Evolutionary conservation across 805 yeast genomes (phyloP).

Genomic region (Candida silvicultrix): DNA sequence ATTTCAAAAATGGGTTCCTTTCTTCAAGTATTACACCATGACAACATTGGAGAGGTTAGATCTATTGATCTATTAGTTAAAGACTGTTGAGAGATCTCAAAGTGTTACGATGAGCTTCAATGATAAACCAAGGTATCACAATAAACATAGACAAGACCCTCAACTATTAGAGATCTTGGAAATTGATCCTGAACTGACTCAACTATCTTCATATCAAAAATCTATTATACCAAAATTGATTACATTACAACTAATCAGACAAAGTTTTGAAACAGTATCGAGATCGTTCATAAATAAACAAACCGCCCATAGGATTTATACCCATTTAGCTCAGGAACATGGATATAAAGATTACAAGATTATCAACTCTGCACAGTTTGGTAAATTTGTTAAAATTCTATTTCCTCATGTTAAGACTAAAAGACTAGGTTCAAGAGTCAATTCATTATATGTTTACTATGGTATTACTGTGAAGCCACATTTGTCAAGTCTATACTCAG

Average conservation of each 20-base stretch:
- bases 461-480: constrained; percentile 40
- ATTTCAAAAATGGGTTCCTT: no score
- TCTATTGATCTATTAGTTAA: neutral
- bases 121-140: neutral
- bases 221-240: neutral
- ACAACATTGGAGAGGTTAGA: no score
- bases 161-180: neutral
- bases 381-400: constrained; percentile 59
- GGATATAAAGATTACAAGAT: constrained; percentile 35
- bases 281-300: neutral
- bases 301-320: neutral
- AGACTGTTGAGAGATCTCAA: neutral
- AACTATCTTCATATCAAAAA: neutral
- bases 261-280: neutral
- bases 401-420: constrained; percentile 68
- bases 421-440: constrained; percentile 76
- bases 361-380: constrained; percentile 71
- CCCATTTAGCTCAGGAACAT: no score
- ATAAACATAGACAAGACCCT: neutral
- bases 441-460: constrained; percentile 80
- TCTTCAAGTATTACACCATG: neutral
- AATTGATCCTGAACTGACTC: neutral
- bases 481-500: no score
- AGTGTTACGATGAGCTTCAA: neutral
- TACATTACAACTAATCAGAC: neutral